These are phyloP conservation scores for Mycena crocata DNA, from an alignment of 768 basidiomycete genomes.

Conservation along the genomic window DNA sequence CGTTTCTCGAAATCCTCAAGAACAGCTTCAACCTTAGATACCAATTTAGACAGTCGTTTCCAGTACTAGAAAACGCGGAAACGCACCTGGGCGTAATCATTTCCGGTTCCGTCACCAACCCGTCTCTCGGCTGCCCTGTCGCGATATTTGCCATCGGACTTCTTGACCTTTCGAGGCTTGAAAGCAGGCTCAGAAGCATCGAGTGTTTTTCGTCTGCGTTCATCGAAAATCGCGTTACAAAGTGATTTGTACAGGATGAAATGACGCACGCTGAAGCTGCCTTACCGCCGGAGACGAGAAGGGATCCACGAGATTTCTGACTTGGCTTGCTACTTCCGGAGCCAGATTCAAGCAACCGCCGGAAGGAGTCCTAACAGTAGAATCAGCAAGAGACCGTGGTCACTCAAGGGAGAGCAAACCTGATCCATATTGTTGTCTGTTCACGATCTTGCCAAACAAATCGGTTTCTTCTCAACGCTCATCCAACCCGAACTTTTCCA, in stretches of 20 bases:
- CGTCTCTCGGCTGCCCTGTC: constrained; percentile 84
- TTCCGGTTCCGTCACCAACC: constrained; percentile 70
- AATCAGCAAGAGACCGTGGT: background rate
- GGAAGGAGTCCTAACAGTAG: constrained; percentile 67
- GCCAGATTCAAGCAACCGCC: constrained; percentile 58
- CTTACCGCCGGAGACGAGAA: constrained; percentile 37
- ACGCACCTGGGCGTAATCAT: constrained; percentile 79
- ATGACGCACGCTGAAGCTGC: constrained; percentile 45
- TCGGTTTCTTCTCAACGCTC: too few relatives aligned
- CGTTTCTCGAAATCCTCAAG: constrained; percentile 84
- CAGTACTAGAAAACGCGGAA: background rate
- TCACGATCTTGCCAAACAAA: background rate
- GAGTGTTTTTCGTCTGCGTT: constrained; percentile 57
- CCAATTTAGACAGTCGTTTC: background rate
- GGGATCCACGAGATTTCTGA: constrained; percentile 46
- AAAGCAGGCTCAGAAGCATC: constrained; percentile 72
- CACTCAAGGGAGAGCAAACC: background rate
- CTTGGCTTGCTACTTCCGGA: constrained; percentile 37
- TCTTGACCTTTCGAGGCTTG: constrained; percentile 86
- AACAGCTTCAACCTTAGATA: constrained; percentile 78
- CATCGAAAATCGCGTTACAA: constrained; percentile 17
- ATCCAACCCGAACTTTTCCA: too few relatives aligned
- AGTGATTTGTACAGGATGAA: background rate
- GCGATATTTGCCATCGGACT: constrained; percentile 68
- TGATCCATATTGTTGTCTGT: constrained; percentile 3